Conservation (phyloP, 83 land plant species). For the Larix sibirica region DNA sequence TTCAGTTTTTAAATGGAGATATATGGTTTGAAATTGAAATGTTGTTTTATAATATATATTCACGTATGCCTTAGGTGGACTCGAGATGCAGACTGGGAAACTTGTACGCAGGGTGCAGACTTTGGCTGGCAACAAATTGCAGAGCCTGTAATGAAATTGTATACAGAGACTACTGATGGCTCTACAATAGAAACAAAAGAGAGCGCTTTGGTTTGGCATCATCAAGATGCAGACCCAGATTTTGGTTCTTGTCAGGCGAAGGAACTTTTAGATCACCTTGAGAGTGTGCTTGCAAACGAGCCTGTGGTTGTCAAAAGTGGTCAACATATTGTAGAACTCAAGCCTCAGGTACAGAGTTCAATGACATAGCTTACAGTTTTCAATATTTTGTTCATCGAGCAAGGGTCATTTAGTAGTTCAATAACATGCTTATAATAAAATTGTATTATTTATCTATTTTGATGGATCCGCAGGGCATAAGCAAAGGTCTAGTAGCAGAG, state of each 20-base stretch:
- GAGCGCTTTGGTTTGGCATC: slow-evolving; percentile 78
- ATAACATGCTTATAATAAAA: too few species aligned
- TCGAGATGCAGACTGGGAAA: slow-evolving; percentile 48
- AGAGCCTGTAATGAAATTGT: slow-evolving; percentile 61
- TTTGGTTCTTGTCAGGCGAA: slow-evolving; percentile 75
- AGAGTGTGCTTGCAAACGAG: slow-evolving; percentile 76
- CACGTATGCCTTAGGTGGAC: slow-evolving; percentile 46
- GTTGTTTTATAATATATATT: background rate
- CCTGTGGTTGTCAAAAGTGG: slow-evolving; percentile 73
- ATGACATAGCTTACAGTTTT: too few species aligned
- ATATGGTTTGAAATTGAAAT: background rate
- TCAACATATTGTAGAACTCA: slow-evolving; percentile 73
- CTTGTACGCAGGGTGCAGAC: slow-evolving; percentile 20
- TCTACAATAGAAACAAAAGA: slow-evolving; percentile 64
- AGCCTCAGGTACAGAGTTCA: slow-evolving; percentile 54
- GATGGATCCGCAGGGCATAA: slow-evolving; percentile 53
- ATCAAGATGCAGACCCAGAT: slow-evolving; percentile 74
- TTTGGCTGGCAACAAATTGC: slow-evolving; percentile 64
- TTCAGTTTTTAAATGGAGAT: too few species aligned
- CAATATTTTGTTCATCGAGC: too few species aligned
- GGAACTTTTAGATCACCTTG: slow-evolving; percentile 66
- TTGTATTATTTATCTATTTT: too few species aligned
- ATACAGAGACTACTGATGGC: slow-evolving; percentile 77
- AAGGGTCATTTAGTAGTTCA: background rate
- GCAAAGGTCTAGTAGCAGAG: slow-evolving; percentile 67